Evolutionary conservation across 768 basidiomycete genomes (phyloP).

Genomic region (Boletus vermiculosoides): DNA sequence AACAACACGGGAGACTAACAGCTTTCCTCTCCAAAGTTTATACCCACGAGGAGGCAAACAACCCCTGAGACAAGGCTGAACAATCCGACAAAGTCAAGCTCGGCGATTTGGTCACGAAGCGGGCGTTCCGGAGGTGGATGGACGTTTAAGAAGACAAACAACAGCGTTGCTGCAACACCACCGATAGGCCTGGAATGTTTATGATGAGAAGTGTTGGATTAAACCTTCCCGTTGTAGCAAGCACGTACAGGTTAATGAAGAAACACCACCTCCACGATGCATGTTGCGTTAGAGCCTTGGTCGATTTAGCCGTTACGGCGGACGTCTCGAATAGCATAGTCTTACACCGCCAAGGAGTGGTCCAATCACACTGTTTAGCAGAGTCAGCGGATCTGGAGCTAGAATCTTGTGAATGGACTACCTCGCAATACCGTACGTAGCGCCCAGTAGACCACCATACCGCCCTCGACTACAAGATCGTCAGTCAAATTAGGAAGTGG

Average conservation of each 20-base stretch:
- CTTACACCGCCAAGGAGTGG: slow-evolving; percentile 80
- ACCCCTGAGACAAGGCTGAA: slow-evolving; percentile 61
- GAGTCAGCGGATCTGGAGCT: neutral
- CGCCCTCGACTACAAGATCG: slow-evolving; percentile 59
- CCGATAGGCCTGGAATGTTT: slow-evolving; percentile 57
- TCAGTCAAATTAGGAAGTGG: slow-evolving; percentile 14
- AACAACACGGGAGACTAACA: slow-evolving; percentile 43
- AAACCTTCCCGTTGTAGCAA: neutral
- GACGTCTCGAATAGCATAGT: neutral
- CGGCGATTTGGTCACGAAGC: slow-evolving; percentile 53
- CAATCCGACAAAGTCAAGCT: slow-evolving; percentile 73
- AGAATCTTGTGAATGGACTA: slow-evolving; percentile 2
- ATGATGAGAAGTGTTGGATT: neutral
- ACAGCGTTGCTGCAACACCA: slow-evolving; percentile 53
- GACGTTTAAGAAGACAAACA: slow-evolving; percentile 73
- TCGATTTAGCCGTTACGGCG: neutral
- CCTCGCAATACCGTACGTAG: slow-evolving; percentile 73
- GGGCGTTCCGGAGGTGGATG: slow-evolving; percentile 65
- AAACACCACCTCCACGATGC: slow-evolving; percentile 83
- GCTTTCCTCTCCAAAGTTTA: slow-evolving; percentile 63
- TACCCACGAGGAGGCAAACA: slow-evolving; percentile 65
- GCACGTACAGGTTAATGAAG: slow-evolving; percentile 63
- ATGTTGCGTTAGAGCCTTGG: slow-evolving; percentile 65
- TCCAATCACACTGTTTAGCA: slow-evolving; percentile 51
- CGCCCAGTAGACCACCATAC: slow-evolving; percentile 68